Evolutionary conservation across 2,329 filamentous ascomycete species (phyloP), one percentile per base, ranked within the genome.

Genomic region (Botrytis elliptica): DNA sequence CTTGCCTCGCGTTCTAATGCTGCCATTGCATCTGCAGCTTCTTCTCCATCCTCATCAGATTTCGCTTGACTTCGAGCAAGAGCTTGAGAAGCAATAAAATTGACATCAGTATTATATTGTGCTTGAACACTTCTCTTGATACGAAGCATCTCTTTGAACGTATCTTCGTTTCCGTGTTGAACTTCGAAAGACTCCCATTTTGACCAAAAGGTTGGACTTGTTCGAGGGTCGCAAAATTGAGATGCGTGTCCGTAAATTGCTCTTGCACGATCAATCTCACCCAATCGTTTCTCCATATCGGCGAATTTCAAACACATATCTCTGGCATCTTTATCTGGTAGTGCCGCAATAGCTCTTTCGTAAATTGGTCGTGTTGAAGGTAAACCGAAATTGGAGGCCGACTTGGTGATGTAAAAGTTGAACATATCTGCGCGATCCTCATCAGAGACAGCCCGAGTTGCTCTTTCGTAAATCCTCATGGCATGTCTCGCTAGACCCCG

Each of bases 291-390:
- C 84, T 98, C 94, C 94, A 97, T 97, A 80, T 98, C 94, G 2
- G 96, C 96, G 81, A 99, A 99, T 81, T 98, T 98, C 81, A 99
- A 90, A 84, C 96, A 99, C 96, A 99, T 99, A 78, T 96, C 93
- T 81, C 95, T 94, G 10, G 95, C 96, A 83, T 98, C 96, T 75
- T 87, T 89, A 83, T 99, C 96, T 0, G 97, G 95, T 52, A 99
- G 86, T n/a, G 94, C 93, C 18, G 93, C 91, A 77, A 99, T 97
- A 55, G 96, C 95, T 73, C 95, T 91, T 84, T 99, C 96, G 85
- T 99, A 99, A 79, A 99, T 99, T 0, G 94, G 92, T 70, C 96
- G 87, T 4, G 96, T 98, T 0, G 96, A 98, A 0, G 96, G 95
- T 70, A 99, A 88, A 46, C 97, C 96, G 80, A 99, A 99, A 83